Percentiles rank a stretch among this genome's conserved stretches.
These are phyloP conservation scores for Aspergillus sparsus DNA, from an alignment of 495 filamentous ascomycete genomes.

Conservation along the genomic window DNA sequence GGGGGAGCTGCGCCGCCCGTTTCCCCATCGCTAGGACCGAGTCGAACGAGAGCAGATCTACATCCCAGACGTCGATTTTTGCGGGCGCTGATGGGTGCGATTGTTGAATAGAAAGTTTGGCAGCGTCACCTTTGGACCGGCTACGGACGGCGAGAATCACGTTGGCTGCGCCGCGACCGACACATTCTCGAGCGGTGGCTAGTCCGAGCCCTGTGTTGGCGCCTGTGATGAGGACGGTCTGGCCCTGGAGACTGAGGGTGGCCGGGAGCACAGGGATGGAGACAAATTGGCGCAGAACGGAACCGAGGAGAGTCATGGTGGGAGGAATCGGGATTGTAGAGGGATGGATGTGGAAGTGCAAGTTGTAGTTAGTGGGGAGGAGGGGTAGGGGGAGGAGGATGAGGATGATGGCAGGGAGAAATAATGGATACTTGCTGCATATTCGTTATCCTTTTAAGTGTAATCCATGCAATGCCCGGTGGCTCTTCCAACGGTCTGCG, in stretches of 20 bases:
- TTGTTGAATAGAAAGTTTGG: conserved; percentile 3
- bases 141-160: conserved; percentile 15
- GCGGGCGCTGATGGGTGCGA: not conserved
- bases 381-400: no score
- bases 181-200: conserved; percentile 6
- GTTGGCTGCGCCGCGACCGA: not conserved
- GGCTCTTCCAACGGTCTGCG: not conserved
- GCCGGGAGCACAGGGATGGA: not conserved
- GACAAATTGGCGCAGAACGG: not conserved
- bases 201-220: conserved; percentile 14
- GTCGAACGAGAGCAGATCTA: conserved; percentile 11
- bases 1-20: not conserved
- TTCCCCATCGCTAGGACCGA: not conserved
- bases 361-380: no score
- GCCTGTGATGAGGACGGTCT: conserved; percentile 17
- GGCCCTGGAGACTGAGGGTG: not conserved
- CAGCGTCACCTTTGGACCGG: conserved; percentile 2
- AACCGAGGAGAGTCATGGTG: not conserved
- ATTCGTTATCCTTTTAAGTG: no score
- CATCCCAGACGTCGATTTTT: not conserved
- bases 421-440: no score
- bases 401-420: no score
- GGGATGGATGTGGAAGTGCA: no score
- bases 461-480: not conserved
- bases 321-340: no score